These are phyloP conservation scores for Quercus rubra DNA, from an alignment of 306 rosid species.

Conservation along the genomic window DNA sequence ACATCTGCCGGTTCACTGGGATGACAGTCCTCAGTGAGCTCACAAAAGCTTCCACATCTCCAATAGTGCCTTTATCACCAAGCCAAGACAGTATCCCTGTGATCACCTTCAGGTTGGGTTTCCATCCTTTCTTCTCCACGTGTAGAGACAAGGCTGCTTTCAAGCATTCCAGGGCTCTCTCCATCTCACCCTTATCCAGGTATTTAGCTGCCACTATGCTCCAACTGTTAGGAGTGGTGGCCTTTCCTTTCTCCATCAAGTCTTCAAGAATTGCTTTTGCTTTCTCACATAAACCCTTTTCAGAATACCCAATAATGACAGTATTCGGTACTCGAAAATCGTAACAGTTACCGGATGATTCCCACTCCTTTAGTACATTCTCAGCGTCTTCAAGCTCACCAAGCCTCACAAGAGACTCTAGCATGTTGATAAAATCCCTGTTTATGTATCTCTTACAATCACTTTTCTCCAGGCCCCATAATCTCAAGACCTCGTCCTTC, in stretches of 20 bases:
- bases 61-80: conserved; percentile 50
- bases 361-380: conserved; percentile 65
- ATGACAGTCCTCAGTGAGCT: conserved; percentile 34
- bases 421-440: conserved; percentile 59
- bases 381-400: conserved; percentile 72
- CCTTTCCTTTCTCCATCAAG: conserved; percentile 50
- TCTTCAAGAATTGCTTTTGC: conserved; percentile 65
- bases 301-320: conserved; percentile 47
- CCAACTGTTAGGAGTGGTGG: conserved; percentile 60
- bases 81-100: conserved; percentile 50
- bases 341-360: conserved; percentile 66
- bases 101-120: conserved; percentile 43
- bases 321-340: conserved; percentile 61
- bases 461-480: conserved; percentile 66
- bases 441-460: conserved; percentile 65
- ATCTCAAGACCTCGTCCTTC: conserved; percentile 64
- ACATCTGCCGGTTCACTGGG: conserved; percentile 44
- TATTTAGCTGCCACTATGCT: conserved; percentile 51
- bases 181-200: conserved; percentile 44
- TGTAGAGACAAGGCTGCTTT: conserved; percentile 42
- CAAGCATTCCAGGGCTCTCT: conserved; percentile 55
- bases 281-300: conserved; percentile 48
- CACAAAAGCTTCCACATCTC: conserved; percentile 60
- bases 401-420: conserved; percentile 62
- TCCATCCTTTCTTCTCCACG: conserved; percentile 44